Percentiles rank a stretch among this genome's conserved stretches.
phyloP scores from a whole-genome alignment of 306 rosid species.

The Prinsepia uniflora region DNA sequence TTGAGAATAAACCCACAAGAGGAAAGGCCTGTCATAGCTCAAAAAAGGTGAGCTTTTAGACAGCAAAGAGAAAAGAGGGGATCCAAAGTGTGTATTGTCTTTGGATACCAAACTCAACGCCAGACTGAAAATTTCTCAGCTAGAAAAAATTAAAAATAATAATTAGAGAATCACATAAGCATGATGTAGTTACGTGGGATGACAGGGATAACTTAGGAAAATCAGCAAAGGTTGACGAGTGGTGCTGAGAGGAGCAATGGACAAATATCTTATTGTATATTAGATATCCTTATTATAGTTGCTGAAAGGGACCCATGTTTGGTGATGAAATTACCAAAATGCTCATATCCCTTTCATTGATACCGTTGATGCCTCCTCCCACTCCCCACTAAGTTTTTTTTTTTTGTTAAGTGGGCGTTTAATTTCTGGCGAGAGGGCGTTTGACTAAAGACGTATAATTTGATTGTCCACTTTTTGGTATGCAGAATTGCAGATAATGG shows the following conservation, averaged over 20 bases:
- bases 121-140: not conserved
- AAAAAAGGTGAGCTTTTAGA: conserved; percentile 36
- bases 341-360: conserved; percentile 3
- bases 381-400: not conserved
- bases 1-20: conserved; percentile 27
- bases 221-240: not conserved
- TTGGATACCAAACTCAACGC: conserved; percentile 39
- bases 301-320: not conserved
- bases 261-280: conserved; percentile 2
- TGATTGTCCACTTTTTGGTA: not conserved
- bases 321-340: not conserved
- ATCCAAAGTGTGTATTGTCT: conserved; percentile 39
- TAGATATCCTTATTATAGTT: not conserved
- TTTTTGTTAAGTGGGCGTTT: not conserved
- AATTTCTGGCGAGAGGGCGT: not conserved
- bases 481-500: not conserved
- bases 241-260: not conserved
- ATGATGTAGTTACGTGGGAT: not conserved
- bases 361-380: conserved; percentile 10
- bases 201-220: conserved; percentile 26
- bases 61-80: conserved; percentile 19
- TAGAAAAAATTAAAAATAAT: not conserved
- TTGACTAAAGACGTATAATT: not conserved
- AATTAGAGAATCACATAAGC: not conserved
- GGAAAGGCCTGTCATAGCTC: conserved; percentile 21